These are phyloP conservation scores for Coccomyxa subellipsoidea DNA, from an alignment of 163 green algal species.

Conservation along the genomic window DNA sequence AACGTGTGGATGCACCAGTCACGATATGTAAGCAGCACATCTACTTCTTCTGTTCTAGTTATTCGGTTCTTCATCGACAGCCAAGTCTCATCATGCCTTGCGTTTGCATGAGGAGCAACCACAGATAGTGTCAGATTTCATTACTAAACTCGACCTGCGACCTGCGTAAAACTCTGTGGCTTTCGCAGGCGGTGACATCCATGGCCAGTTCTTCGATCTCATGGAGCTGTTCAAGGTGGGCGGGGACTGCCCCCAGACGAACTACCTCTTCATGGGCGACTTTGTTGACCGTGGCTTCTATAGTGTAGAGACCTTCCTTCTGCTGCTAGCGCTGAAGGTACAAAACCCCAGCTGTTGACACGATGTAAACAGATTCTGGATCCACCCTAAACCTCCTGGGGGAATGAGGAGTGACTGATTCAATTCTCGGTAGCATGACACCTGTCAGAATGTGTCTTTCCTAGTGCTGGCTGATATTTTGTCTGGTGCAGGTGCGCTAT, in stretches of 20 bases:
- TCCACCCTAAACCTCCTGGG: too few relatives aligned
- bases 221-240: conserved; percentile 96
- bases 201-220: conserved; percentile 98
- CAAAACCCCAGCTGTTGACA: too few relatives aligned
- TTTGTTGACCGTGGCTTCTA: conserved; percentile 97
- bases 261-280: conserved; percentile 99
- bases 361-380: too few relatives aligned
- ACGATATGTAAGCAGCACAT: conserved; percentile 81
- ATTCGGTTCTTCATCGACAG: too few relatives aligned
- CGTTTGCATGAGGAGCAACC: too few relatives aligned
- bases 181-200: conserved; percentile 86
- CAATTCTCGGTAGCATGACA: too few relatives aligned
- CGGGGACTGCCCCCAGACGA: conserved; percentile 94
- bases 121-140: too few relatives aligned
- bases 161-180: too few relatives aligned
- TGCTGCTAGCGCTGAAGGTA: conserved; percentile 98
- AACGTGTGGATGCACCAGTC: conserved; percentile 92
- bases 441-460: neutral
- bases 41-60: too few relatives aligned
- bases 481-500: conserved; percentile 53
- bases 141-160: too few relatives aligned
- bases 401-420: too few relatives aligned
- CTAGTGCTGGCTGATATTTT: neutral
- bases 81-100: too few relatives aligned
- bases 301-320: conserved; percentile 92